Base-by-base conservation (phyloP, 2,329 filamentous ascomycete species). In the Aspergillus aculeatus region DNA sequence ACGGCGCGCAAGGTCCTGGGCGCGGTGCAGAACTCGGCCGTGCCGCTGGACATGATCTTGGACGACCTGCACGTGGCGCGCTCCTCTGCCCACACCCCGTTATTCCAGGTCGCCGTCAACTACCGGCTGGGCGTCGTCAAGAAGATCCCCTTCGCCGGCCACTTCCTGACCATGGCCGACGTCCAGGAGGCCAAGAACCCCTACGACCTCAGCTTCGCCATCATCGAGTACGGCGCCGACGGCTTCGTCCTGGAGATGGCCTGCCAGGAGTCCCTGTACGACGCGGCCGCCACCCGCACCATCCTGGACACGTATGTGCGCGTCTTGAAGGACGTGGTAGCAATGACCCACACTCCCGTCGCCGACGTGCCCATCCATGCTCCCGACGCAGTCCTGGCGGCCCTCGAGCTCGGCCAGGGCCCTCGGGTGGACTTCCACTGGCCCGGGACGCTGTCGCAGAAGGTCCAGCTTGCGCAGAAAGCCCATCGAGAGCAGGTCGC, bases 51-150 rank as follows among this genome's bases (percentile, higher is more conserved):
- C 47, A 69, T 80, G 0, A 61, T 86, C 0, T 68, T 86, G 0
- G 65, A 78, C 0, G 70, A 81, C 21, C 69, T 85, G 1, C 67
- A 73, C 3, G 71, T 80, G 0, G 63, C 73, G 0, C 69, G 81
- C 1, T 78, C 80, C 0, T 58, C 75, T 0, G 59, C 70, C 0
- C 64, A 78, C 55, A 77, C 62, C 31, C 83, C 83, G 0, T 38
- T 85, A 0, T 84, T 84, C 71, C 83, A 86, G 64, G 75, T 70
- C 1, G 75, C 80, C 19, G 63, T 83, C 44, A 76, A 84, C 66
- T 84, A 83, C 64, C 73, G 78, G 7, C 73, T 73, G 48, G 71
- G 70, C 0, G 60, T 64, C 4, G 61, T 71, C 3, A 48, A 12
- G 19, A 69, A 75, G 49, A 70, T 68, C 49, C 59, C 71, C 52